Base-by-base conservation (phyloP, 139 green algal genomes). In the Picochlorum sp. region DNA sequence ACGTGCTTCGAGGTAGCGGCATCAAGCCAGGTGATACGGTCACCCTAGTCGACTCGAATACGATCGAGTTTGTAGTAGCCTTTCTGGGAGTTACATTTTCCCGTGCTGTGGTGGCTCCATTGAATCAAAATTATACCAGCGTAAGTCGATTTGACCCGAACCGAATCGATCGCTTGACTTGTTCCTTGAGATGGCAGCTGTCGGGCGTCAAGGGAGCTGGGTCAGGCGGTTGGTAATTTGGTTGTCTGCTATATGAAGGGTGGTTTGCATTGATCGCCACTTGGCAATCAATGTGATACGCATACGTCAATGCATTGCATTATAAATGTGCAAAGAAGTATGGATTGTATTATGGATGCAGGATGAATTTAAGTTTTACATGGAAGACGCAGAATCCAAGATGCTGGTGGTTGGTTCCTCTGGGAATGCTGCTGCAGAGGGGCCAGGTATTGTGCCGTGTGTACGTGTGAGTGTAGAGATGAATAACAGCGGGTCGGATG, bases 311-410 rank as follows among this genome's bases (percentile, higher is more conserved):
- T 10, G 9, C 45, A 1, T 55, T 54, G 1, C 33, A 12, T 28
- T 37, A 28, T 9, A 12, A 45, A 7, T 16, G 50, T 57, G n/a
- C 43, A 33, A 57, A 47, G 50, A 13, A 57, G 31, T 24, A 3
- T 9, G 57, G 33, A 7, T 7, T 47, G 39, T 5, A 20, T 16
- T 47, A n/a, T 47, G 39, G 1, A 12, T 47, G 39, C 73, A 88
- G 70, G 80, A 85, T 14, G 82, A 90, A 63, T 86, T 85, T 47
- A 39, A 61, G 44, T 90, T 81, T 39, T 90, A 84, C 47, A 67
- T 87, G 54, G 73, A 87, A 39, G 82, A 90, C 59, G 68, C 74
- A 7, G 33, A 32, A 25, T 70, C 69, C n/a, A 80, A 76, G 68
- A 68, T 87, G 58, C 57, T 90, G 28, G 61, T 90, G 25, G 50